A percentile compares a stretch with the other conserved stretches of the same genome.
Evolutionary conservation across 2,329 filamentous ascomycete species (phyloP).

Genomic region (Apiospora marii): DNA sequence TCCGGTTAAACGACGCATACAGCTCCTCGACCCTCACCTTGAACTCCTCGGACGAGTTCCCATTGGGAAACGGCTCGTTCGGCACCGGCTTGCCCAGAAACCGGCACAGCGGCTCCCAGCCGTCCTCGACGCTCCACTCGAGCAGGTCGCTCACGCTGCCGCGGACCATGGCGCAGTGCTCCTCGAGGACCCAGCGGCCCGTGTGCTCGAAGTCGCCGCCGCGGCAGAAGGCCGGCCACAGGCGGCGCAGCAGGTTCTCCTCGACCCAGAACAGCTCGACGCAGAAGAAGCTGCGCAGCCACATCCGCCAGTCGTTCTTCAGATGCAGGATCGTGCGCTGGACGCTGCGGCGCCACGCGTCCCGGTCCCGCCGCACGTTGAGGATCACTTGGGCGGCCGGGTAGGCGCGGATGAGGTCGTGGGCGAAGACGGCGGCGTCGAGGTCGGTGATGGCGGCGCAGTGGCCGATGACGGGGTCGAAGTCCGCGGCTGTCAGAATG

Average conservation of each 20-base stretch:
- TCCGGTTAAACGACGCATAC: background rate
- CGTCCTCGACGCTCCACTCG: slow-evolving; percentile 43
- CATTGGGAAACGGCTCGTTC: slow-evolving; percentile 50
- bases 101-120: slow-evolving; percentile 47
- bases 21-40: background rate
- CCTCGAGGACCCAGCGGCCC: slow-evolving; percentile 65
- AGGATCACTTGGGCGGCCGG: slow-evolving; percentile 41
- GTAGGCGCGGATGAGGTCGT: slow-evolving; percentile 18
- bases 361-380: slow-evolving; percentile 67
- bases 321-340: slow-evolving; percentile 36
- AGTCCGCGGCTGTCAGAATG: background rate
- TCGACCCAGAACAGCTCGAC: slow-evolving; percentile 61
- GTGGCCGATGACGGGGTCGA: slow-evolving; percentile 1
- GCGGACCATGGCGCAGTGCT: slow-evolving; percentile 42
- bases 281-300: slow-evolving; percentile 50
- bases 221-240: slow-evolving; percentile 66
- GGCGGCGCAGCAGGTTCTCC: background rate
- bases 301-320: slow-evolving; percentile 61
- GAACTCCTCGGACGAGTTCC: slow-evolving; percentile 48
- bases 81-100: slow-evolving; percentile 46
- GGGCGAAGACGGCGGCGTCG: background rate
- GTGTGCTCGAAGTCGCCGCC: slow-evolving; percentile 71
- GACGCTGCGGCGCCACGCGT: slow-evolving; percentile 61
- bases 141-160: slow-evolving; percentile 41
- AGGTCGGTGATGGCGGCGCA: background rate